Base-by-base conservation (phyloP, 2,329 filamentous ascomycete genomes). In the Tolypocladium capitatum region DNA sequence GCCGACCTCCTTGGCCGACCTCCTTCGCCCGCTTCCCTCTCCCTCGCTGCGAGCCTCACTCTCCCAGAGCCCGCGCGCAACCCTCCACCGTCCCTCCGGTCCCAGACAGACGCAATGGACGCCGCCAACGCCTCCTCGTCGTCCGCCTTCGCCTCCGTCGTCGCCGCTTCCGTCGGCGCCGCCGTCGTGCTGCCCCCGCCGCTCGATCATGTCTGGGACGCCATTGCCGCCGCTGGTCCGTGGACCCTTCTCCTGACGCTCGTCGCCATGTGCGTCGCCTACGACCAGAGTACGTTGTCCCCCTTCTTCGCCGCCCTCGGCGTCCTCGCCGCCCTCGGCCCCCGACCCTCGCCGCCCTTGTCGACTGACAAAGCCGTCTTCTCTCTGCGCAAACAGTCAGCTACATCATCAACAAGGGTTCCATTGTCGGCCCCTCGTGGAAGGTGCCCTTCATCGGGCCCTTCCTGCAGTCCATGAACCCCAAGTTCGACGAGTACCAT, bases 401-500 rank as follows among this genome's bases (percentile, higher is more conserved):
- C 64, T 92, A 91, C 63, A 72, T 87, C 55, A 72, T 74, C 60
- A 78, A 80, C 58, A 91, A 91, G 66, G 84, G 86, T 49, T 76
- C 77, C 27, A 90, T 92, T 58, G 79, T 76, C 46, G 86, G 86
- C 35, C 86, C 86, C 28, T 57, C 75, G 41, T 84, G 77, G 74
- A 92, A 92, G 68, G 72, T 83, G 49, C 86, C 86, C 38, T 91
- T 92, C 61, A 89, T 97, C 65, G 92, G 92, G n/a, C 91, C 92
- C 5, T 97, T 98, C 68, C 75, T 97, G 49, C 74, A 96, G 62
- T 95, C 89, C 28, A 74, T 97, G 58, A 83, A 94, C 66, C 92
- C 92, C 49, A 87, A 91, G 61, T 97, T 96, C 64, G 81, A 84
- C 51, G 80, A 90, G 60, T 98, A 98, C 71, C 78, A 90, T 65